Conservation (phyloP, 208 protist genomes). For the Dictyostelium gargantuum region DNA sequence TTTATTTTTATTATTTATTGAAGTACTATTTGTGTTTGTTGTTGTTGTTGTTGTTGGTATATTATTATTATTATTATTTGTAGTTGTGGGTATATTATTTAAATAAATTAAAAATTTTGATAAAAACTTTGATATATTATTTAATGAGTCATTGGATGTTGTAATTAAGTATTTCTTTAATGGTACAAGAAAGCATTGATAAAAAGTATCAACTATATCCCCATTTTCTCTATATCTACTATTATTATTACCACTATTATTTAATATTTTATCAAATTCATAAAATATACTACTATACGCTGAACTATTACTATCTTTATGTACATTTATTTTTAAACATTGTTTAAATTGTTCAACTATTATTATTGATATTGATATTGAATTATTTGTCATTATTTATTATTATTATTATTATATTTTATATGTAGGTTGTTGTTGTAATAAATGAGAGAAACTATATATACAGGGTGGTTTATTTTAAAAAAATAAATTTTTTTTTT, state of each 20-base stretch:
- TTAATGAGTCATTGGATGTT: neutral
- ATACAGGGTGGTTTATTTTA: too few species aligned
- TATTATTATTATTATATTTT: too few species aligned
- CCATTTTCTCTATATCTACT: neutral
- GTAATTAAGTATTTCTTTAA: neutral
- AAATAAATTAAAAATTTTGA: constrained; percentile 34
- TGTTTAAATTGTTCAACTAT: neutral
- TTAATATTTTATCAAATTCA: constrained; percentile 1
- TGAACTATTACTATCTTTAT: neutral
- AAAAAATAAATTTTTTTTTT: too few species aligned
- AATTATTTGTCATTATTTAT: neutral
- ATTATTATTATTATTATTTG: too few species aligned
- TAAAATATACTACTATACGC: neutral
- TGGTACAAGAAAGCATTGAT: neutral
- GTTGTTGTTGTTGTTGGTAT: neutral
- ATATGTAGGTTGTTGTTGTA: too few species aligned
- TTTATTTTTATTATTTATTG: neutral
- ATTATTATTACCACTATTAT: too few species aligned
- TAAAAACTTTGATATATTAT: neutral
- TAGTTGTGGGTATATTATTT: neutral
- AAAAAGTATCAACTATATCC: neutral
- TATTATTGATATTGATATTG: neutral
- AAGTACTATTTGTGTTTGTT: neutral
- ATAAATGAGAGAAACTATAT: too few species aligned
- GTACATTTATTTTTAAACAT: neutral